These are phyloP conservation scores for Ploettnerulaceae sp. DNA, from an alignment of 2,329 filamentous ascomycete species.

Conservation along the genomic window DNA sequence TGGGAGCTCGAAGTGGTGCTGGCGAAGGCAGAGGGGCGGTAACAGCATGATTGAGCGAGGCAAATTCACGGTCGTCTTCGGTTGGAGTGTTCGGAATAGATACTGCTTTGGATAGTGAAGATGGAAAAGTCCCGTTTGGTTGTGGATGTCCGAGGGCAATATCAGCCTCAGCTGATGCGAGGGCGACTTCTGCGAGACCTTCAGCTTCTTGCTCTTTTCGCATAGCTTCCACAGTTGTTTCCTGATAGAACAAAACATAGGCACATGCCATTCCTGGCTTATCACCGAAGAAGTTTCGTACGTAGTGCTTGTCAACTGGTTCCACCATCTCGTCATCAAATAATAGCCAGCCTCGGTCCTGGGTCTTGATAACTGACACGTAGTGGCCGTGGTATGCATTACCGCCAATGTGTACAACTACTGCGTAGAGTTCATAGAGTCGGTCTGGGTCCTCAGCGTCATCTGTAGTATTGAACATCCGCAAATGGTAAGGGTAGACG, in stretches of 20 bases:
- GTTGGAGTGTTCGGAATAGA: slow-evolving; percentile 45
- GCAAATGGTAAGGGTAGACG: slow-evolving; percentile 93
- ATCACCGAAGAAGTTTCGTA: slow-evolving; percentile 95
- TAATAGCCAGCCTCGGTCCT: slow-evolving; percentile 89
- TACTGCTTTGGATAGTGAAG: slow-evolving; percentile 45
- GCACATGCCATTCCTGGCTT: slow-evolving; percentile 86
- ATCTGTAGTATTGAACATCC: slow-evolving; percentile 95
- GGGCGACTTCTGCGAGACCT: slow-evolving; percentile 55
- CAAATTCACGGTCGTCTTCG: slow-evolving; percentile 49
- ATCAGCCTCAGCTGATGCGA: slow-evolving; percentile 53
- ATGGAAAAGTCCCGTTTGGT: slow-evolving; percentile 37
- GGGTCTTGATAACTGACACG: slow-evolving; percentile 94
- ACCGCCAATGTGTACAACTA: slow-evolving; percentile 94
- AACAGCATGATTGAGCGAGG: slow-evolving; percentile 58
- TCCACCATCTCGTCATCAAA: slow-evolving; percentile 99
- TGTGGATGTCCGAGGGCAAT: slow-evolving; percentile 47
- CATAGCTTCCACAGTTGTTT: slow-evolving; percentile 67
- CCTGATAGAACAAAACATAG: slow-evolving; percentile 96
- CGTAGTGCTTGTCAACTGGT: slow-evolving; percentile 93
- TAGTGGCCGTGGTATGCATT: slow-evolving; percentile 98
- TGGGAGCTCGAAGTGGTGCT: slow-evolving; percentile 29
- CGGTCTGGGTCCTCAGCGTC: slow-evolving; percentile 91
- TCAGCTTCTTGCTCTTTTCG: slow-evolving; percentile 79
- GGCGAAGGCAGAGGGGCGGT: slow-evolving; percentile 43
- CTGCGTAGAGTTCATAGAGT: slow-evolving; percentile 92